phyloP scores from a whole-genome alignment of 805 yeast genomes.

The Yarrowia sp. region DNA sequence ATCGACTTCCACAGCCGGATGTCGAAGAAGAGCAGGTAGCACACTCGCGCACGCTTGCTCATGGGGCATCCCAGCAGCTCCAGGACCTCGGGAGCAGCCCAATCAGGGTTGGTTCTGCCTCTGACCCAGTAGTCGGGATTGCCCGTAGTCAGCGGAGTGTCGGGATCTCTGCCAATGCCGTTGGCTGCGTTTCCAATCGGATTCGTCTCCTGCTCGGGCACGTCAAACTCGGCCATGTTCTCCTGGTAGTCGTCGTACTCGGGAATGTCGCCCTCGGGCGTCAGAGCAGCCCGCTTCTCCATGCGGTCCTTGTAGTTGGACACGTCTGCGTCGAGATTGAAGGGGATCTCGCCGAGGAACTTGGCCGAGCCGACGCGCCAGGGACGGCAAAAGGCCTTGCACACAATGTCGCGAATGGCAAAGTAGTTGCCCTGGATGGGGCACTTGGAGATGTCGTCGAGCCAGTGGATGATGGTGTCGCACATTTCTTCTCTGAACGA shows the following conservation, averaged over 20 bases:
- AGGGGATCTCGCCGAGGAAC: constrained; percentile 5
- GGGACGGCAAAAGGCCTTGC: constrained; percentile 55
- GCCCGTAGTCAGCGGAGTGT: constrained; percentile 13
- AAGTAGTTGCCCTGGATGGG: constrained; percentile 51
- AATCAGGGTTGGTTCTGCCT: not conserved
- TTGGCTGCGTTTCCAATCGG: not conserved
- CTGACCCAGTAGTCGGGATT: constrained; percentile 25
- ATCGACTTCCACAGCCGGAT: constrained; percentile 67
- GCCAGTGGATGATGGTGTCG: constrained; percentile 66
- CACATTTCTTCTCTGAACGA: constrained; percentile 78
- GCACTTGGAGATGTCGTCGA: constrained; percentile 56
- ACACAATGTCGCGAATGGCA: constrained; percentile 49
- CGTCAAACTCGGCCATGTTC: not conserved
- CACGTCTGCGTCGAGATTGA: not conserved
- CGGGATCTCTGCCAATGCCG: constrained; percentile 5
- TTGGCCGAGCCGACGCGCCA: constrained; percentile 57
- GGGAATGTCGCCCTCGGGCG: constrained; percentile 20
- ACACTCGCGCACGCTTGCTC: constrained; percentile 45
- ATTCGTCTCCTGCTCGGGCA: constrained; percentile 2
- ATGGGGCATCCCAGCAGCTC: constrained; percentile 25
- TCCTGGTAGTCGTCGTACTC: constrained; percentile 22
- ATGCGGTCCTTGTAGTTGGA: not conserved
- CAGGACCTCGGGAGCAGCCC: constrained; percentile 8
- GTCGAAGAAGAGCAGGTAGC: constrained; percentile 62
- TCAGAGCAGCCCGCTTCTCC: constrained; percentile 21